A percentile compares a stretch with the other conserved stretches of the same genome.
Conservation (phyloP, 1,139 yeast genomes). For the Magnusiomyces paraingens region DNA sequence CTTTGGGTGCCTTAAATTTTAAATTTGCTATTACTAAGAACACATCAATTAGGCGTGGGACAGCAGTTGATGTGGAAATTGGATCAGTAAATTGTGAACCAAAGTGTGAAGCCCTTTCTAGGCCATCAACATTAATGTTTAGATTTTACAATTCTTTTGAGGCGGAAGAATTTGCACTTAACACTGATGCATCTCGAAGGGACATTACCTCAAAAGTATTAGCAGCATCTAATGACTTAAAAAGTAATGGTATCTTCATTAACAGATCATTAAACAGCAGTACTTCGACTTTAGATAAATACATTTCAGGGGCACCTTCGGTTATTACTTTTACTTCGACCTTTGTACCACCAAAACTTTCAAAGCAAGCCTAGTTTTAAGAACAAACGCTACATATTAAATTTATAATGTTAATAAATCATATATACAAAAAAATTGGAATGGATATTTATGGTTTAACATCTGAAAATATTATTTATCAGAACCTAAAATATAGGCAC, state of each 20-base stretch:
- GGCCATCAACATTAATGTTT: not conserved
- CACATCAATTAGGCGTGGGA: constrained; percentile 19
- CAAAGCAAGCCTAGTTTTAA: not conserved
- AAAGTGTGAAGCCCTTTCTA: not conserved
- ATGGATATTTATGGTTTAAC: not conserved
- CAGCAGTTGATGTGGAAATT: constrained; percentile 30
- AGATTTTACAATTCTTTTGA: not conserved
- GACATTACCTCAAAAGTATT: not conserved
- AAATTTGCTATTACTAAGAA: constrained; percentile 12
- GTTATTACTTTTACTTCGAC: not conserved
- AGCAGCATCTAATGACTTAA: not conserved
- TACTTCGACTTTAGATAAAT: not conserved
- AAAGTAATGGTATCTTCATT: not conserved
- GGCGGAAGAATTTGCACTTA: constrained; percentile 9
- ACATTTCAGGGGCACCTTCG: not conserved
- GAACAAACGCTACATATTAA: too few relatives aligned
- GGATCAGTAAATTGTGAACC: constrained; percentile 16
- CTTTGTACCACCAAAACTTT: not conserved
- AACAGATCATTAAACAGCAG: not conserved
- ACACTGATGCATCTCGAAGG: constrained; percentile 6
- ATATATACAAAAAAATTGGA: not conserved
- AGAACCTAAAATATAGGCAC: constrained; percentile 63
- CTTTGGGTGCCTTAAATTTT: not conserved
- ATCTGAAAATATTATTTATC: not conserved
- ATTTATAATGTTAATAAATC: not conserved